A percentile compares a stretch with the other conserved stretches of the same genome.
These are phyloP conservation scores for Simmondsia chinensis DNA, from an alignment of 148 eudicot species.

Conservation along the genomic window DNA sequence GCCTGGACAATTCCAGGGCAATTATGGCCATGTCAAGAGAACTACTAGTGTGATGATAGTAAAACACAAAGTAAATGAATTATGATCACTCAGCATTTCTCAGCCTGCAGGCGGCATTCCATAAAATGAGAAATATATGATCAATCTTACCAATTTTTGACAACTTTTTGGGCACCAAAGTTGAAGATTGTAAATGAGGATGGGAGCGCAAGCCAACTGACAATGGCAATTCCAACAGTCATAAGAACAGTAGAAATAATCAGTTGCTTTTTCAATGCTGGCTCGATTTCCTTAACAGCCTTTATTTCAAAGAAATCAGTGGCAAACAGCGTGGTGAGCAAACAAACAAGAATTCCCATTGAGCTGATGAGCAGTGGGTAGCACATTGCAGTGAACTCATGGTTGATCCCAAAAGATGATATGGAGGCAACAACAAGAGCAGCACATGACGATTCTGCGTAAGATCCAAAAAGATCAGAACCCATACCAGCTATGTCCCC, in stretches of 20 bases:
- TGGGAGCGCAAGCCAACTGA: constrained; percentile 58
- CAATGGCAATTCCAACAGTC: constrained; percentile 66
- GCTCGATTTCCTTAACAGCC: constrained; percentile 66
- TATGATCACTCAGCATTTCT: too few species aligned
- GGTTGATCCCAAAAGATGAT: constrained; percentile 53
- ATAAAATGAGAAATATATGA: too few species aligned
- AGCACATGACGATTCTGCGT: constrained; percentile 59
- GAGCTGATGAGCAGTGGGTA: constrained; percentile 57
- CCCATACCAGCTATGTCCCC: constrained; percentile 90
- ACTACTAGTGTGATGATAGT: too few species aligned
- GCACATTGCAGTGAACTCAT: constrained; percentile 52
- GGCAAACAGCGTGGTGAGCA: constrained; percentile 70
- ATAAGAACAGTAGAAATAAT: constrained; percentile 72
- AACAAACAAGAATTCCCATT: constrained; percentile 49
- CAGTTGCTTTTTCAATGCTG: constrained; percentile 68
- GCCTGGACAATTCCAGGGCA: too few species aligned
- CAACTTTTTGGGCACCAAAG: constrained; percentile 71
- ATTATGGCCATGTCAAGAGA: too few species aligned
- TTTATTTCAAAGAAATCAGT: constrained; percentile 73
- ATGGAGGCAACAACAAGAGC: constrained; percentile 66
- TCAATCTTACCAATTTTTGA: constrained; percentile 69
- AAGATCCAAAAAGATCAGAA: constrained; percentile 65
- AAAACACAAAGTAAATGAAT: too few species aligned
- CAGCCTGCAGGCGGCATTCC: too few species aligned
- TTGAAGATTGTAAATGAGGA: constrained; percentile 75